These are phyloP conservation scores for Coemansia sp. DNA, from an alignment of 192 early-diverging fungal genomes.

Conservation along the genomic window DNA sequence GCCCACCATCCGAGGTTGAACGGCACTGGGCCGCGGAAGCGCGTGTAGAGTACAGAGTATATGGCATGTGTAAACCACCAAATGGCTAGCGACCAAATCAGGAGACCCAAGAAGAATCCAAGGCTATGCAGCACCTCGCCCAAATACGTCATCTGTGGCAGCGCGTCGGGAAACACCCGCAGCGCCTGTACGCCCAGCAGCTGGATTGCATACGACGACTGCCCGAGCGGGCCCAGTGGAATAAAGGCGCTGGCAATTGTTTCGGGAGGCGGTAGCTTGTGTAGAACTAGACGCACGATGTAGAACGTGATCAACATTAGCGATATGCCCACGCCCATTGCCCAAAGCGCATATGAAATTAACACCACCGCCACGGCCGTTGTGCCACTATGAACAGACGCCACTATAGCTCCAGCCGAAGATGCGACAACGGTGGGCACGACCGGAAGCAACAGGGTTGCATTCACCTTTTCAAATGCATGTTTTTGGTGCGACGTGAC, in stretches of 20 bases:
- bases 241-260: slow-evolving; percentile 56
- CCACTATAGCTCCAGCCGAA: slow-evolving; percentile 41
- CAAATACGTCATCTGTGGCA: slow-evolving; percentile 30
- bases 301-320: slow-evolving; percentile 54
- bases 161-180: slow-evolving; percentile 28
- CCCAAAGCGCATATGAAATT: slow-evolving; percentile 54
- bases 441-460: slow-evolving; percentile 55
- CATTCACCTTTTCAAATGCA: slow-evolving; percentile 45
- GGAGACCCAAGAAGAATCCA: slow-evolving; percentile 37
- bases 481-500: slow-evolving; percentile 50
- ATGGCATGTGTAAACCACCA: slow-evolving; percentile 55
- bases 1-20: slow-evolving; percentile 65
- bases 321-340: slow-evolving; percentile 50
- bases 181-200: slow-evolving; percentile 44
- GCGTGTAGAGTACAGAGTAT: slow-evolving; percentile 35
- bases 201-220: slow-evolving; percentile 55
- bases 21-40: slow-evolving; percentile 30
- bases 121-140: slow-evolving; percentile 32
- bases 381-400: slow-evolving; percentile 17
- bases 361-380: slow-evolving; percentile 34
- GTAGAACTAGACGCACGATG: slow-evolving; percentile 47
- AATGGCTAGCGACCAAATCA: slow-evolving; percentile 51
- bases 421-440: slow-evolving; percentile 57
- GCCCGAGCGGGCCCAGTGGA: slow-evolving; percentile 58
- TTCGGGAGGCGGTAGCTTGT: slow-evolving; percentile 57